Evolutionary conservation across 202 grass and related monocot species (phyloP), one percentile per base, ranked within the genome.

Genomic region (Carex arenaria): DNA sequence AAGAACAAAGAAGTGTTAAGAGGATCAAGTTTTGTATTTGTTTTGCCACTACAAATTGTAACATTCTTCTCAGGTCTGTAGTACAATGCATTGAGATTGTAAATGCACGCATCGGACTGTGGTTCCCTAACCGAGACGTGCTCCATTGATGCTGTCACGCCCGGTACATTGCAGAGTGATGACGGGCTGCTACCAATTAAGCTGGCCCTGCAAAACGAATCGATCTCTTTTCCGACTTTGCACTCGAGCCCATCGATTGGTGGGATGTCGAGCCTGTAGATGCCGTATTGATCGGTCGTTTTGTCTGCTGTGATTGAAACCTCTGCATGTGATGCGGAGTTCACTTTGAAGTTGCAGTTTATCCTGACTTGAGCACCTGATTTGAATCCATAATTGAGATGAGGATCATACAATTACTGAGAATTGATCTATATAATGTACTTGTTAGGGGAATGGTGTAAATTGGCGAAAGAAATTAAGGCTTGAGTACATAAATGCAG

Each of bases 21-120:
- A 69, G 74, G 47, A 0, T 51, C 69, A 0, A 76, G 7, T 17
- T 11, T 10, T 14, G n/a, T 9, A 45, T 54, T 3, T 7, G 1
- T 77, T 36, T 31, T 34, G 69, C 88, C 89, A 57, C 78, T 79
- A 34, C 53, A 72, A 17, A 49, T 79, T 32, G 62, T 28, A 13
- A 56, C 79, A 31, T 81, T 87, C 52, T 90, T 93, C 26, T 80
- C 66, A 0, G 92, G 92, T 59, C 90, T 86, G 78, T 97, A 97
- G 62, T 97, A 94, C 68, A 94, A 86, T 20, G 92, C 93, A 56
- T 97, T 94, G 64, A 97, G 89, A 82, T 77, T 93, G 84, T 91
- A 93, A 67, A 94, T 18, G 80, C 95, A 94, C 9, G 67, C 9
- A 9, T 61, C 76, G 19, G 72, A 77, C 15, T 56, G 59, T 19